Evolutionary conservation across 2,329 filamentous ascomycete genomes (phyloP), one percentile per base, ranked within the genome.

Genomic region (Pezicula carpinea): DNA sequence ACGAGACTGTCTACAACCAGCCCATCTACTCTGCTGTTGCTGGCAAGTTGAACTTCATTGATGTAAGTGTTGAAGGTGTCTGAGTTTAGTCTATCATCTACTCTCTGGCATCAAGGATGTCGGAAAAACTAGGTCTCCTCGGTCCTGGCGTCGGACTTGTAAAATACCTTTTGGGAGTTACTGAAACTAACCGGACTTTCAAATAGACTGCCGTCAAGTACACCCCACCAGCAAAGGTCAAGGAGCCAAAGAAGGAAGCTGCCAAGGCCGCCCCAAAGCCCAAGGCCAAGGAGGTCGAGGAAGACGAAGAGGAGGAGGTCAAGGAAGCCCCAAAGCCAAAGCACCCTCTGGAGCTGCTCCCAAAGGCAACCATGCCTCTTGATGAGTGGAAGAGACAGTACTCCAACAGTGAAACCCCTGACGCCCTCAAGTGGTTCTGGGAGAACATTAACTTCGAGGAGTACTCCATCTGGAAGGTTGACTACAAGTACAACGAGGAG

Each of bases 401-500:
- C 83, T 99, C 93, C 65, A 99, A 99, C 83, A 81, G 86, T 69
- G 89, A 96, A 56, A 91, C 88, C 60, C 76, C 83, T 56, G 84
- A 78, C 56, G 89, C 92, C 63, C 77, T 97, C 64, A 91, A 92
- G 70, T 97, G 87, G 87, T 97, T 99, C 85, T 99, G 92, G 92
- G 84, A 96, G 76, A 89, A 95, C 72, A 82, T 83, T 73, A 92
- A 93, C 67, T 85, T 93, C 61, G 85, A 90, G 57, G 93, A 99
- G 74, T 99, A 93, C 82, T 95, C 90, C 47, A 74, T 99, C 70
- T 99, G 90, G 89, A 83, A 82, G 70, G 76, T 91, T 62, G 85
- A 91, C 74, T 99, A 96, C 85, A 96, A 96, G 85, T 99, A 99
- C 82, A 95, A 96, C 74, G 84, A 96, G 53, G 93, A 99, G 83